A percentile compares a stretch with the other conserved stretches of the same genome.
Evolutionary conservation across 768 basidiomycete species (phyloP).

Genomic region (Tephrocybe sp.): DNA sequence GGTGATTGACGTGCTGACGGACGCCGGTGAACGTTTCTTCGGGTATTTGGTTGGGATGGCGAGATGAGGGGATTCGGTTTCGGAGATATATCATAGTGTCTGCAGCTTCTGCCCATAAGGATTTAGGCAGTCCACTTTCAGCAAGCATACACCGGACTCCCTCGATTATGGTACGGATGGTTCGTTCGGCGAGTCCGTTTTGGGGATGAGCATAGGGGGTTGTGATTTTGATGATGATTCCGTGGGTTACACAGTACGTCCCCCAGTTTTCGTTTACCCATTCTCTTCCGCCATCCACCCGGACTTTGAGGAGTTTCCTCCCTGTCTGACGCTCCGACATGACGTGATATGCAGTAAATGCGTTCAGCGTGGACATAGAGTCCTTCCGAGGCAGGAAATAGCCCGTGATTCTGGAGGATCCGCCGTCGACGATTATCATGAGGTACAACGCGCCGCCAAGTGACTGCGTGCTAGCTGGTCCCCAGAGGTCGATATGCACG

Average conservation of each 20-base stretch:
- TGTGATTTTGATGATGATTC: not conserved
- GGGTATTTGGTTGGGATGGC: not conserved
- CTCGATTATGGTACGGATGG: not conserved
- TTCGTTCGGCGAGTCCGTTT: not conserved
- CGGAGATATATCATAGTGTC: not conserved
- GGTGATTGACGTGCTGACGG: not conserved
- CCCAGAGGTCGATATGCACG: slow-evolving; percentile 2
- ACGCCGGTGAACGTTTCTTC: not conserved
- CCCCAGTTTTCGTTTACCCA: not conserved
- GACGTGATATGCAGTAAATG: slow-evolving; percentile 4
- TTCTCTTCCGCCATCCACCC: not conserved
- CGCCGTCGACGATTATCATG: slow-evolving; percentile 22
- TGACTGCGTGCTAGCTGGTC: slow-evolving; percentile 16
- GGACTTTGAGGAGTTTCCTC: not conserved
- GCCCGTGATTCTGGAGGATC: slow-evolving; percentile 9
- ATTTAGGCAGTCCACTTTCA: not conserved
- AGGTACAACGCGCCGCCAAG: slow-evolving; percentile 19
- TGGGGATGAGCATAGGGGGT: not conserved
- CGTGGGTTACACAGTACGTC: not conserved
- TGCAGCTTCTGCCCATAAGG: not conserved
- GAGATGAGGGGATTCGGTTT: not conserved
- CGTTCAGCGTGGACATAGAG: not conserved
- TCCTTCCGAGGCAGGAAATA: slow-evolving; percentile 16
- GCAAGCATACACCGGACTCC: not conserved
- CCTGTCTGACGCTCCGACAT: not conserved